These are phyloP conservation scores for Candida insectorum DNA, from an alignment of 805 yeast genomes.

Conservation along the genomic window DNA sequence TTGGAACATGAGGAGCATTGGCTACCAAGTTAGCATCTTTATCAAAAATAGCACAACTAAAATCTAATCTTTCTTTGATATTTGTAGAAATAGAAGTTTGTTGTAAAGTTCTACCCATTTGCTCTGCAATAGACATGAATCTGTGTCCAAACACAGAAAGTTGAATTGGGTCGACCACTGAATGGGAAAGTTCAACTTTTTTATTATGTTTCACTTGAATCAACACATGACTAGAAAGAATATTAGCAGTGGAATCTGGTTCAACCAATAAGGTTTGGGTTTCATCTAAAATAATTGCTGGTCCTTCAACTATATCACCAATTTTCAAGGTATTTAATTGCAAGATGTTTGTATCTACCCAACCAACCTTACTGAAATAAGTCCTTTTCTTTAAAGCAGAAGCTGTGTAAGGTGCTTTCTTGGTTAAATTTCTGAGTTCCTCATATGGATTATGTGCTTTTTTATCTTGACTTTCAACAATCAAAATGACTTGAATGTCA, in stretches of 20 bases:
- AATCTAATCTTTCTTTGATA: conserved; percentile 43
- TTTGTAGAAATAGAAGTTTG: conserved; percentile 45
- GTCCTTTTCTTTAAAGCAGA: conserved; percentile 10
- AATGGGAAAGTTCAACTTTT: conserved; percentile 19
- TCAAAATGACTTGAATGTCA: conserved; percentile 43
- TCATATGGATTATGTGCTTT: conserved; percentile 51
- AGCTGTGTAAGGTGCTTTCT: not conserved
- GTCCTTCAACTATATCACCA: conserved; percentile 23
- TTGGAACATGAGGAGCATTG: conserved; percentile 46
- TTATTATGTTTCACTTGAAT: conserved; percentile 25
- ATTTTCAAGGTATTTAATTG: conserved; percentile 18
- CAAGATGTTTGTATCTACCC: conserved; percentile 24
- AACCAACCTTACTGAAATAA: conserved; percentile 29
- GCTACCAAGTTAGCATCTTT: conserved; percentile 41
- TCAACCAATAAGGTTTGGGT: conserved; percentile 32
- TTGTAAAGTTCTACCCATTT: conserved; percentile 44
- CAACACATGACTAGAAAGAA: conserved; percentile 27
- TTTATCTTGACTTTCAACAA: conserved; percentile 55
- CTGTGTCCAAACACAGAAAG: conserved; percentile 40
- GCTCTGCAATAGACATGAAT: conserved; percentile 39
- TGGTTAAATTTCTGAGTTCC: conserved; percentile 17
- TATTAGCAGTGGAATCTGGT: conserved; percentile 28
- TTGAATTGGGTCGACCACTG: conserved; percentile 34
- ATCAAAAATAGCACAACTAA: conserved; percentile 45
- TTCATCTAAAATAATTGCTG: conserved; percentile 33